Percentiles rank a stretch among this genome's conserved stretches.
These are phyloP conservation scores for Cicer arietinum DNA, from an alignment of 306 rosid species.

Conservation along the genomic window DNA sequence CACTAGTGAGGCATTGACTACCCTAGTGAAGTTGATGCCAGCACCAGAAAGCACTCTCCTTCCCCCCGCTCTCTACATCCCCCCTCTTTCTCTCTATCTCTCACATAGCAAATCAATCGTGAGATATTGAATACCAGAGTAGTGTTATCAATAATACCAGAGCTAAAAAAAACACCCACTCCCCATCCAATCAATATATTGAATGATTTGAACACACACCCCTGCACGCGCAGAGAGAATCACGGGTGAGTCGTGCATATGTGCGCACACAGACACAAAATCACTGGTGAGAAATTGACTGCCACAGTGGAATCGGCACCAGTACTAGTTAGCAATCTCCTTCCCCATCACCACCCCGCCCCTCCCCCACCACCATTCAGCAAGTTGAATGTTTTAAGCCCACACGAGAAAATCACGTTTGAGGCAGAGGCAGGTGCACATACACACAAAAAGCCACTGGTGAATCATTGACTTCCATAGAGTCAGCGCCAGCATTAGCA, in stretches of 20 bases:
- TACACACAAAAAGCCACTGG: neutral
- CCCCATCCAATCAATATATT: too few relatives aligned
- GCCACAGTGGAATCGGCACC: neutral
- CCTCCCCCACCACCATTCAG: neutral
- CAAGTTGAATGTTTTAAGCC: neutral
- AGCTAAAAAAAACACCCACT: too few relatives aligned
- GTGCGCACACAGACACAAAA: too few relatives aligned
- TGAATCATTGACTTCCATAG: neutral
- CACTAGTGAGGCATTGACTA: neutral
- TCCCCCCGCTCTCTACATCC: neutral
- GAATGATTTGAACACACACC: too few relatives aligned
- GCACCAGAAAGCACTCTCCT: neutral
- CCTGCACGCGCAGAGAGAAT: too few relatives aligned
- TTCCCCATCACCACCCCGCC: neutral
- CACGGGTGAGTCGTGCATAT: too few relatives aligned
- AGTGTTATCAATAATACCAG: too few relatives aligned
- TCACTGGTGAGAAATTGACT: too few relatives aligned
- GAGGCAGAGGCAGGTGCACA: too few relatives aligned
- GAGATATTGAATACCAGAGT: too few relatives aligned
- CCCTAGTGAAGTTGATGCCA: neutral
- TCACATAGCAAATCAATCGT: neutral
- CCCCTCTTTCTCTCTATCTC: neutral
- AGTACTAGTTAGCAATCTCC: neutral
- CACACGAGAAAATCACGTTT: neutral
- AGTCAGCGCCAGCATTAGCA: slow-evolving; percentile 5